Evolutionary conservation across 768 basidiomycete species (phyloP).

Genomic region (Lactarius pseudohatsudake): DNA sequence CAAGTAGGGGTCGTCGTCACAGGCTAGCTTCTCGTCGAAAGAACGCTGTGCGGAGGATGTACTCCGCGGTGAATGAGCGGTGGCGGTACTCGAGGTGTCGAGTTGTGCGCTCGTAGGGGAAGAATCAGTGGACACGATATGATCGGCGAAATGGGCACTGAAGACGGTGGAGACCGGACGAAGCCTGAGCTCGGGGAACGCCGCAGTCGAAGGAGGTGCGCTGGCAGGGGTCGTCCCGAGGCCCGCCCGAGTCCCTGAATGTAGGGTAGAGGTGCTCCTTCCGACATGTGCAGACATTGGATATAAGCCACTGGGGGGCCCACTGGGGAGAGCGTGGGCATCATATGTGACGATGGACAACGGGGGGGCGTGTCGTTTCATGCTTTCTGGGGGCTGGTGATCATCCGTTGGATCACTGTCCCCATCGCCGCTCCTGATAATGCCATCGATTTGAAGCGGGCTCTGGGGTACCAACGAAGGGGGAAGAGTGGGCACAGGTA

Average conservation of each 20-base stretch:
- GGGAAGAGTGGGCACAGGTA: constrained; percentile 27
- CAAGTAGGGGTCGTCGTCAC: constrained; percentile 44
- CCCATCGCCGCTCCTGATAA: constrained; percentile 4
- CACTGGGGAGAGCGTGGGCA: not conserved
- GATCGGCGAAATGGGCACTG: constrained; percentile 61
- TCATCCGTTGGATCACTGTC: constrained; percentile 2
- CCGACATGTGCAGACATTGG: not conserved
- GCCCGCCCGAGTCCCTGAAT: constrained; percentile 29
- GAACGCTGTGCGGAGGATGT: constrained; percentile 36
- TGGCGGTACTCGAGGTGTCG: constrained; percentile 53
- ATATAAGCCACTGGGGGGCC: not conserved
- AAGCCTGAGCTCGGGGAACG: constrained; percentile 66
- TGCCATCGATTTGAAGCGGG: constrained; percentile 17
- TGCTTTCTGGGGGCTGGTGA: not conserved
- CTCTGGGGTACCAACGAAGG: constrained; percentile 23
- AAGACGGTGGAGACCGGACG: constrained; percentile 78
- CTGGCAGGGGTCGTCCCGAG: constrained; percentile 42
- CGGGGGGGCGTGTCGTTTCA: constrained; percentile 3
- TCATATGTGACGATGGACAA: constrained; percentile 20
- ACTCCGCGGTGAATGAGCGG: constrained; percentile 37
- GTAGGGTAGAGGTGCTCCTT: not conserved
- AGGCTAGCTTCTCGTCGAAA: constrained; percentile 37
- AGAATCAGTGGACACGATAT: constrained; percentile 36
- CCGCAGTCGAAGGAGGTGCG: constrained; percentile 61
- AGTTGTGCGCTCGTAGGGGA: constrained; percentile 42